Evolutionary conservation across 805 yeast species (phyloP).

Genomic region (Torulaspora microellipsoides): DNA sequence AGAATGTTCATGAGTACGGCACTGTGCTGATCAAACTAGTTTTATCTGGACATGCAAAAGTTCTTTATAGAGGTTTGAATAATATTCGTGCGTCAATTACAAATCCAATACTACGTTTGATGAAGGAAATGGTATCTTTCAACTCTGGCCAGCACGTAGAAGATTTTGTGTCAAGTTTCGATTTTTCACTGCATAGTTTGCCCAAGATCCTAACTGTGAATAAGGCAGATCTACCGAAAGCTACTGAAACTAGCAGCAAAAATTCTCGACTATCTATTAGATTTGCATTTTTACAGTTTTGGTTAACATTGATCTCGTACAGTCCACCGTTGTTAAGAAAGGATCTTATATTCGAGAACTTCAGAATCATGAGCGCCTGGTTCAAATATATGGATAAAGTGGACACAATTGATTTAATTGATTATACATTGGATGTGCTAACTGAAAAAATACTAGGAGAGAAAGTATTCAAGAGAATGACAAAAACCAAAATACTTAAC

Average conservation of each 20-base stretch:
- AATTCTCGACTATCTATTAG: conserved; percentile 48
- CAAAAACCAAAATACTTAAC: conserved; percentile 72
- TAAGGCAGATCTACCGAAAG: conserved; percentile 42
- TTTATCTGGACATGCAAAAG: conserved; percentile 52
- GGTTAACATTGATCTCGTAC: conserved; percentile 47
- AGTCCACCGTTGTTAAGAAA: conserved; percentile 56
- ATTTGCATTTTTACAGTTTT: conserved; percentile 53
- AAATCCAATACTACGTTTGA: conserved; percentile 55
- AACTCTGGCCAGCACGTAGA: conserved; percentile 48
- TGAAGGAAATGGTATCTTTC: conserved; percentile 48
- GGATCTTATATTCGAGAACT: conserved; percentile 53
- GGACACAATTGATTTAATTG: conserved; percentile 47
- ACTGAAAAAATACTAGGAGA: conserved; percentile 54
- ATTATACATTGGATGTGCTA: conserved; percentile 43
- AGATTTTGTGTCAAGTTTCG: conserved; percentile 61
- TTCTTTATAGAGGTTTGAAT: conserved; percentile 63
- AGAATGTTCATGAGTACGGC: conserved; percentile 21
- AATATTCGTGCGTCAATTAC: conserved; percentile 54
- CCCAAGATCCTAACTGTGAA: conserved; percentile 58
- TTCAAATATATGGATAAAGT: conserved; percentile 55
- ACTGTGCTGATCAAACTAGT: conserved; percentile 41
- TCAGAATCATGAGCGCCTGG: conserved; percentile 59
- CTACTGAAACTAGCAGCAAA: conserved; percentile 30
- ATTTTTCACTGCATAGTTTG: conserved; percentile 55
- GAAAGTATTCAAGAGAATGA: conserved; percentile 52